phyloP scores from a whole-genome alignment of 2,329 filamentous ascomycete species.

The Hypoxylon sp. region DNA sequence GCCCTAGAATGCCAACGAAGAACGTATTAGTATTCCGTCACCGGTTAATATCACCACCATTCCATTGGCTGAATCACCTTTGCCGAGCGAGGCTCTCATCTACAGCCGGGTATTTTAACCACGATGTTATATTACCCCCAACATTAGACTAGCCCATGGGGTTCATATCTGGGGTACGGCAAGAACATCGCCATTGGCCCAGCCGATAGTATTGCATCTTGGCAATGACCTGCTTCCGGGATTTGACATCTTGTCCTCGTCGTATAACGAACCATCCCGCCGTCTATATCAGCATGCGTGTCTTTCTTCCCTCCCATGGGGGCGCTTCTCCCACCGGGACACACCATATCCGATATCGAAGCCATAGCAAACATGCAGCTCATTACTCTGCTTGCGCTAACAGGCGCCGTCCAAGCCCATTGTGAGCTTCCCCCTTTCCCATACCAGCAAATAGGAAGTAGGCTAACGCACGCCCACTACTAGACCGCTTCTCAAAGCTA shows the following conservation, averaged over 20 bases:
- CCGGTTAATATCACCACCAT: constrained; percentile 33
- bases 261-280: neutral
- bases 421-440: constrained; percentile 18
- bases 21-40: constrained; percentile 20
- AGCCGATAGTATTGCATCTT: constrained; percentile 26
- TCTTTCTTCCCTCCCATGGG: constrained; percentile 2
- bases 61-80: constrained; percentile 30
- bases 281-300: constrained; percentile 27
- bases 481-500: constrained; percentile 54
- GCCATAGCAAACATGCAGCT: constrained; percentile 34
- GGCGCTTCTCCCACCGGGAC: constrained; percentile 21
- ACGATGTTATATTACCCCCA: constrained; percentile 24
- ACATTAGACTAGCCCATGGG: constrained; percentile 19
- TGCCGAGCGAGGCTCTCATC: constrained; percentile 30
- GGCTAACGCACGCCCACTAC: constrained; percentile 21
- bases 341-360: neutral
- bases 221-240: constrained; percentile 35
- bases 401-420: constrained; percentile 40
- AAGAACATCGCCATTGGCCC: constrained; percentile 20
- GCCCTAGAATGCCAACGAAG: constrained; percentile 3
- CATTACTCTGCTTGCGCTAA: constrained; percentile 31
- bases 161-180: constrained; percentile 38
- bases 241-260: constrained; percentile 31
- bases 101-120: constrained; percentile 43
- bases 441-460: neutral